These are phyloP conservation scores for Blastobotrys mokoenaii DNA, from an alignment of 805 yeast species.

Conservation along the genomic window DNA sequence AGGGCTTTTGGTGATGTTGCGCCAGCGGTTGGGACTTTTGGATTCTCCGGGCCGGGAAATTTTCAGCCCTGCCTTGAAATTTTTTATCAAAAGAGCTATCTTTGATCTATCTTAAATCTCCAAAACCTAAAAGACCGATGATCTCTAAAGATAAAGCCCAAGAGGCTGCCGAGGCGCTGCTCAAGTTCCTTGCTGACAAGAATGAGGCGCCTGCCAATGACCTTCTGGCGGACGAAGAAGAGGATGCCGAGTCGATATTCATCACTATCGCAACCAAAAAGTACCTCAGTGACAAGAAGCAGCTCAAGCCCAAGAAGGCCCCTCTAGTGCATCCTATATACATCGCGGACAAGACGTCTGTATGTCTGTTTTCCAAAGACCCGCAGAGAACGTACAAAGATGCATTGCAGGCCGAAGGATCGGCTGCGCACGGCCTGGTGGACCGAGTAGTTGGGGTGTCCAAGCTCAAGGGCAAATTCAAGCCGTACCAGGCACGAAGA, in stretches of 20 bases:
- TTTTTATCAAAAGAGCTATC: not conserved
- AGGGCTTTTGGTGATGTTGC: not conserved
- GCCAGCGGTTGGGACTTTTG: not conserved
- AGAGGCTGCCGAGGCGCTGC: constrained; percentile 45
- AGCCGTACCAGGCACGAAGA: constrained; percentile 83
- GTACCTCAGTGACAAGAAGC: constrained; percentile 50
- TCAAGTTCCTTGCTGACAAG: constrained; percentile 43
- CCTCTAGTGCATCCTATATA: constrained; percentile 39
- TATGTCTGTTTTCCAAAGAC: constrained; percentile 68
- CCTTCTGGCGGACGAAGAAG: constrained; percentile 54
- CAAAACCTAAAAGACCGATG: no score
- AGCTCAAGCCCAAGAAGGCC: constrained; percentile 35
- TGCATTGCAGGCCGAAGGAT: constrained; percentile 21
- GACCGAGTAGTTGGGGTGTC: constrained; percentile 56
- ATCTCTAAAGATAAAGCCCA: constrained; percentile 23
- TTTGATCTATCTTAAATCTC: not conserved
- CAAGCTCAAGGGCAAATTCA: constrained; percentile 75
- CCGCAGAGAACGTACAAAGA: constrained; percentile 37
- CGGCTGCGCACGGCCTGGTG: constrained; percentile 21
- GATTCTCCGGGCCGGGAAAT: not conserved
- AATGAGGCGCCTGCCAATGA: constrained; percentile 30
- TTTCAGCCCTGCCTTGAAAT: not conserved
- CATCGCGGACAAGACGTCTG: constrained; percentile 35
- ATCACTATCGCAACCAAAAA: constrained; percentile 60
- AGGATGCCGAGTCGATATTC: constrained; percentile 41